Evolutionary conservation across 352 stramenopile genomes (phyloP), one percentile per base, ranked within the genome.

Genomic region (Globisporangium takayamanum): DNA sequence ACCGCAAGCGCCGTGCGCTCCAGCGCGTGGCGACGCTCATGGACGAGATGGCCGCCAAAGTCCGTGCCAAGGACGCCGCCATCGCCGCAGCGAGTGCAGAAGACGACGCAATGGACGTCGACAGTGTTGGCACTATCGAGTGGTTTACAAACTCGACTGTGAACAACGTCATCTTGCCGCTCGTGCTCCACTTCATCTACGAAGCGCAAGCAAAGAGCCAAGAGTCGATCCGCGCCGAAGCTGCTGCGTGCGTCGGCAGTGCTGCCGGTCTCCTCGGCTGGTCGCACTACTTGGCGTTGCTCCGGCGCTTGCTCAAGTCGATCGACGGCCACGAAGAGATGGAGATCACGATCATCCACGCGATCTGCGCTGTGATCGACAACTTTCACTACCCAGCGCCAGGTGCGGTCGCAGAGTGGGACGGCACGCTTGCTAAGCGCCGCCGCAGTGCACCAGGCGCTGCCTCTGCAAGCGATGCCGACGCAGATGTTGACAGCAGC

Each of bases 161-260:
- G 50, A 88, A 94, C 60, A 92, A 97, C 68, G 67, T 99, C 20
- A 68, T 99, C 25, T 64, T 99, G 28, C 97, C 97, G 48, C 66
- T 99, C 14, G 84, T 97, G 28, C 76, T 98, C 42, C 96, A 99
- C 60, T 97, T 98, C 44, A 85, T 99, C 54, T 99, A 98, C 65
- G 94, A 99, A 68, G 83, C 80, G 37, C 95, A 95, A 41, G 85
- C 86, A 22, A 98, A 98, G 60, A 80, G 80, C 37, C 92, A 98
- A 50, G 94, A 98, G 36, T 83, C 82, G 41, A 81, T 98, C 54
- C 87, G 92, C n/a, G 64, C 89, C n/a, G 94, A 99, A 70, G 95
- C 92, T 26, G 94, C 97, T 16, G 79, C 85, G 37, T 96, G 89
- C 50, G 78, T 98, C 26, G 96, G 96, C 45, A 88, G 80, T 50